Evolutionary conservation across 2,329 filamentous ascomycete species (phyloP), one percentile per base, ranked within the genome.

Genomic region (Fusarium solani-melongenae): DNA sequence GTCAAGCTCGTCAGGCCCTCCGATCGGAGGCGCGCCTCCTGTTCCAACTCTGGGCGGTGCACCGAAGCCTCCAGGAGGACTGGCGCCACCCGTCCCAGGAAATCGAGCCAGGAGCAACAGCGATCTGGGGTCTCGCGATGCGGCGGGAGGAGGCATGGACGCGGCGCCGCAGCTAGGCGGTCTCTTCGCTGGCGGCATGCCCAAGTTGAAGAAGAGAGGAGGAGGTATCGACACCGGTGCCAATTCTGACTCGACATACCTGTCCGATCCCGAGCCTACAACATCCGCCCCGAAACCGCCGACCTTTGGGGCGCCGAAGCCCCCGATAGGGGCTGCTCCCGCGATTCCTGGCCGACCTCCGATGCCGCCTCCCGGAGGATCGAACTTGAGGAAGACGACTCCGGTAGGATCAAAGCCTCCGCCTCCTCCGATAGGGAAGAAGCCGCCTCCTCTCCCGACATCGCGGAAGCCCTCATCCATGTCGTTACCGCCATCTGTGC

Each of bases 121-220:
- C 81, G 94, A 97, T 77, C 89, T 90, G 61, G 88, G 87, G 22
- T 86, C 87, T 53, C 83, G 84, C 71, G 84, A 87, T 46, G 79
- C 82, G 5, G 80, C 80, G 14, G 75, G 83, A 20, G 77, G 80
- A 22, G 83, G 83, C 2, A 83, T 88, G 75, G 89, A 92, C 24
- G 83, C 90, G 22, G 90, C 94, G 56, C 94, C 95, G 12, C 96
- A 98, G 81, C 83, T 98, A 12, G 96, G 87, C 33, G 96, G 96
- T 1, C 83, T 99, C 29, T 98, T 99, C 80, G 94, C 94, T 1
- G 95, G 94, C 38, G 96, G 96, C 39, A 98, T 98, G 90, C 96
- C 96, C 4, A 98, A 98, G 84, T 82, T 99, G 79, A 93, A 94
- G 82, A 98, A 97, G 85, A 89, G 92, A 5, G 93, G 92, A 4